These are phyloP conservation scores for Floccularia luteovirens DNA, from an alignment of 768 basidiomycete genomes.

Conservation along the genomic window DNA sequence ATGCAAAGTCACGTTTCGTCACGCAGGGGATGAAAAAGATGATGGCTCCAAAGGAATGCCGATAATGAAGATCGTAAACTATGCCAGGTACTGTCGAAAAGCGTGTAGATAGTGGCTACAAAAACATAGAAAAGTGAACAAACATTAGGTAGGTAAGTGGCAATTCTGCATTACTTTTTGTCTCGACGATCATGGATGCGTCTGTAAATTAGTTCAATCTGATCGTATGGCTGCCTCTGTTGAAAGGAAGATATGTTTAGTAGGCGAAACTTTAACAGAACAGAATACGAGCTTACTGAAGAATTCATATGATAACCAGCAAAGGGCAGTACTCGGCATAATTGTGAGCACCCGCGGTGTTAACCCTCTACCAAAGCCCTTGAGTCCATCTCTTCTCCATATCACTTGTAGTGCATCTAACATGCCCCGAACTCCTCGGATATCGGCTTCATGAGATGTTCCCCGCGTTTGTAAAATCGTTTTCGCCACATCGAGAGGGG, in stretches of 20 bases:
- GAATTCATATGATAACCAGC: conserved; percentile 97
- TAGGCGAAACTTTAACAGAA: conserved; percentile 5
- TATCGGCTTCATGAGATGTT: conserved; percentile 76
- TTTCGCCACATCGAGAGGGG: conserved; percentile 96
- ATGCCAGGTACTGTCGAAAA: too few relatives aligned
- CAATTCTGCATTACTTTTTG: too few relatives aligned
- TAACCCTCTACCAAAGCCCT: conserved; percentile 82
- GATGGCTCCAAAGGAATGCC: too few relatives aligned
- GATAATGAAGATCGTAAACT: too few relatives aligned
- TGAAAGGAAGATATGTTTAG: conserved; percentile 7
- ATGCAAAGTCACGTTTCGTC: too few relatives aligned
- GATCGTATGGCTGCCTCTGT: conserved; percentile 63
- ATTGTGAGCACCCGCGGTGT: conserved; percentile 89
- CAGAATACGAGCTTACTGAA: conserved; percentile 69
- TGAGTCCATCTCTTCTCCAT: conserved; percentile 76
- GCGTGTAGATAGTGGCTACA: too few relatives aligned
- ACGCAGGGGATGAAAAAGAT: too few relatives aligned
- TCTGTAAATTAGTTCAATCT: conserved; percentile 24
- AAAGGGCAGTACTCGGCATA: conserved; percentile 95
- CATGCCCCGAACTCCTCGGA: conserved; percentile 81
- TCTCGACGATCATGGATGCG: conserved; percentile 1
- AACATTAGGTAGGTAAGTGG: too few relatives aligned
- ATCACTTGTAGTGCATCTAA: conserved; percentile 84
- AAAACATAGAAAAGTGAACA: too few relatives aligned
- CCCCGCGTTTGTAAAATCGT: conserved; percentile 95